phyloP scores from a whole-genome alignment of 1,284 basidiomycete genomes.

The Ceratobasidium sp. region DNA sequence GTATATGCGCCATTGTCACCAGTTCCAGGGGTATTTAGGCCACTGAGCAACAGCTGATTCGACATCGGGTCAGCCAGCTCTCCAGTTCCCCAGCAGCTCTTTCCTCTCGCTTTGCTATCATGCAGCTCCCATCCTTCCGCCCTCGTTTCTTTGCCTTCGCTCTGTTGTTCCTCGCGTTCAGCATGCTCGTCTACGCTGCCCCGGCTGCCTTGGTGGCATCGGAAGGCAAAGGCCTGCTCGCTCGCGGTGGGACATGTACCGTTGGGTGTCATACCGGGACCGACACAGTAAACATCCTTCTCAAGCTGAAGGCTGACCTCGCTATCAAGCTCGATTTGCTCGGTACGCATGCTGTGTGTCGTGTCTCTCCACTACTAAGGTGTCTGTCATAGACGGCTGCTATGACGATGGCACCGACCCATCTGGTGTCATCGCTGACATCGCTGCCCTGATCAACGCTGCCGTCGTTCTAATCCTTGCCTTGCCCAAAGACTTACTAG shows the following conservation, averaged over 20 bases:
- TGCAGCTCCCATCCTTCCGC: constrained; percentile 34
- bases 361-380: not conserved
- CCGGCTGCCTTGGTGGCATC: constrained; percentile 13
- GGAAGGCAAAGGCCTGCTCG: not conserved
- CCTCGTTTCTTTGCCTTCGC: constrained; percentile 38
- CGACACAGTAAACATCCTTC: not conserved
- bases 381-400: constrained; percentile 10
- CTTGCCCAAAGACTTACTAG: constrained; percentile 26
- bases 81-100: not conserved
- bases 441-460: constrained; percentile 33
- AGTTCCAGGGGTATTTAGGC: constrained; percentile 17
- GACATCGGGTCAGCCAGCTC: constrained; percentile 14
- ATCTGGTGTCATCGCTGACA: constrained; percentile 25
- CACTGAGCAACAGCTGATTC: not conserved
- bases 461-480: constrained; percentile 12
- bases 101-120: constrained; percentile 9
- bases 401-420: constrained; percentile 35
- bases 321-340: constrained; percentile 27
- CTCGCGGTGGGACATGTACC: constrained; percentile 36
- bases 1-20: no score
- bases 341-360: not conserved
- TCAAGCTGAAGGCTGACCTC: constrained; percentile 34
- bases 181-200: constrained; percentile 29
- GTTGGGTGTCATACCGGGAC: constrained; percentile 8
- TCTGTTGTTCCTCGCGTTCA: constrained; percentile 2